Evolutionary conservation across 441 rosid species (phyloP), one percentile per base, ranked within the genome.

Genomic region (Omphalea diandra): DNA sequence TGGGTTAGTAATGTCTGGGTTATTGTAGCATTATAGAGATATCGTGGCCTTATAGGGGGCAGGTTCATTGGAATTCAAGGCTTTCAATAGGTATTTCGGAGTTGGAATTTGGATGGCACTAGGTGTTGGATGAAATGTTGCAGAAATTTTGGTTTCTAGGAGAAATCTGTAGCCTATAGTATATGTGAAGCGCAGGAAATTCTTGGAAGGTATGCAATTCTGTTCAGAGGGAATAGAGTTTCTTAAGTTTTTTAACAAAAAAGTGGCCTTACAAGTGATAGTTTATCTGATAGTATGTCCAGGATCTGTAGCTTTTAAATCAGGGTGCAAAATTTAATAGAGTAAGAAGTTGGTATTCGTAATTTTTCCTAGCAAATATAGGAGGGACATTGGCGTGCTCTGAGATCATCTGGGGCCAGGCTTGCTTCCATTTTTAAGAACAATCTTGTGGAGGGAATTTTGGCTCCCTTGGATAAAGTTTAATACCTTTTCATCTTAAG

Each of bases 51-150:
- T 5, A n/a, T n/a, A n/a, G 53, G 20, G 59, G 31, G 36, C 5
- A 5, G 40, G 41, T 17, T 8, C 33, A 14, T 29, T 33, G 5
- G 62, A 57, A 57, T 32, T 31, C 22, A 15, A 14, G 54, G 5
- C 24, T 49, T 49, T 31, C 22, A 14, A 31, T 31, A 7, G 10
- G 22, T 31, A 2, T 18, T 57, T 57, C 10, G n/a, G n/a, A n/a
- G n/a, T 60, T 20, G 38, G 53, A 36, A 22, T 10, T 31, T 36
- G 7, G 29, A 2, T 11, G 38, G 31, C 43, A n/a, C n/a, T n/a
- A 11, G 40, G 38, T 63, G 40, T 63, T 43, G 47, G 69, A 49
- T 32, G 9, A 32, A 64, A 64, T n/a, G 46, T 47, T 38, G 4
- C 32, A 38, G 29, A n/a, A 18, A 0, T 33, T 33, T 49, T n/a